Conservation (phyloP, 1,139 yeast species). For the Yamadazyma trypodendri region DNA sequence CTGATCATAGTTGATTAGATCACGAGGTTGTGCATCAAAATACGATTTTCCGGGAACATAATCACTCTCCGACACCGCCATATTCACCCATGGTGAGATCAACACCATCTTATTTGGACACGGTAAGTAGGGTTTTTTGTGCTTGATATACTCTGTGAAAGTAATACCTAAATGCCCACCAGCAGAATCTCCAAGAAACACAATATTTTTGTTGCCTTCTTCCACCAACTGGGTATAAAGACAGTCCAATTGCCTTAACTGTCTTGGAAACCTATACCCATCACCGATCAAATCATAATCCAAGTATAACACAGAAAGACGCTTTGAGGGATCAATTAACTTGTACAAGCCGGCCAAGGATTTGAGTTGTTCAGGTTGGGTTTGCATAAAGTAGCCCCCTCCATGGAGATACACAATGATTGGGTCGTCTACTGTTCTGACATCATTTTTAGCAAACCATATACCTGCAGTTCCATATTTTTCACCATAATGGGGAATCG, state of each 20-base stretch:
- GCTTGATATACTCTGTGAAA: conserved; percentile 28
- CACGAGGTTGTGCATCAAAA: conserved; percentile 31
- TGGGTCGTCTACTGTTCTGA: conserved; percentile 29
- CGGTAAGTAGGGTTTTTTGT: conserved; percentile 13
- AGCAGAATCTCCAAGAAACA: conserved; percentile 42
- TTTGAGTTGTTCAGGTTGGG: conserved; percentile 33
- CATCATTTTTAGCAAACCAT: conserved; percentile 37
- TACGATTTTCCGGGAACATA: conserved; percentile 31
- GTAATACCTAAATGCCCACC: conserved; percentile 39
- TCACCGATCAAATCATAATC: conserved; percentile 39
- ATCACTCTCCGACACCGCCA: conserved; percentile 10
- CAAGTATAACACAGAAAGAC: conserved; percentile 31
- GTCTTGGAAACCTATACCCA: conserved; percentile 36
- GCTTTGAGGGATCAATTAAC: conserved; percentile 27
- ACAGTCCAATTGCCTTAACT: conserved; percentile 31
- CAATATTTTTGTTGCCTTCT: conserved; percentile 31
- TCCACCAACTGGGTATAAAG: conserved; percentile 28
- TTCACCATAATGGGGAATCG: conserved; percentile 33
- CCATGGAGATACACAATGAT: conserved; percentile 41
- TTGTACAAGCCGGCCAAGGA: conserved; percentile 29
- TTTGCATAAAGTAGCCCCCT: conserved; percentile 42
- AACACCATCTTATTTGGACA: conserved; percentile 34
- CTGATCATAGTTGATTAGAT: conserved; percentile 25
- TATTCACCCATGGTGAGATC: conserved; percentile 41
- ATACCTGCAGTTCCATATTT: conserved; percentile 31